Evolutionary conservation across 495 filamentous ascomycete species (phyloP), one percentile per base, ranked within the genome.

Genomic region (Emericellopsis terricola): DNA sequence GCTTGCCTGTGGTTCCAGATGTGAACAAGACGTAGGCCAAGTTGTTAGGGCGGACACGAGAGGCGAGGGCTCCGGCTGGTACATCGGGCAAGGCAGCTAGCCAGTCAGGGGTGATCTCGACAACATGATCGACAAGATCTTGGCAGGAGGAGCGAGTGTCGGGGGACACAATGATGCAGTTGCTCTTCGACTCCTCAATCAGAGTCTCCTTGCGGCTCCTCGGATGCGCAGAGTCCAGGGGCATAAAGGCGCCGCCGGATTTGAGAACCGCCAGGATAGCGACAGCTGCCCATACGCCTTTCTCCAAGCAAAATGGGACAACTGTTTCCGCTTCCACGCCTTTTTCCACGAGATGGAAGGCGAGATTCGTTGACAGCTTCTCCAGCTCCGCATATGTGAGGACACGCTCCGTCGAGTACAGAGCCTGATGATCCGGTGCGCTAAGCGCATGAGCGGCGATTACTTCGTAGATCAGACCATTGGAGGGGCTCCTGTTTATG

Each of bases 221-320:
- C 58, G 40, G 75, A 68, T 4, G n/a, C n/a, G n/a, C n/a, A n/a
- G n/a, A n/a, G n/a, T n/a, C n/a, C n/a, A 78, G 45, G 0, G 60
- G 64, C 0, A 71, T 57, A 37, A 68, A 68, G 1, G 56, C 65
- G n/a, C 60, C 69, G n/a, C 71, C 72, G 5, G 69, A 62, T 40
- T 64, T 67, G 7, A 65, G 49, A 19, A 75, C 56, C 4, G 63
- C 68, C 2, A 73, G 30, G 45, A 67, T 57, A 1, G 65, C 51
- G 8, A 75, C 55, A 19, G 71, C 45, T 2, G 60, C 56, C 56
- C 31, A 33, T 20, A 33, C 24, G 1, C 19, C 20, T 13, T 33
- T 33, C 9, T 33, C 18, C 31, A 33, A 20, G 17, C 31, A 33
- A 14, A 33, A 21, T 4, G 31, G 31, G n/a, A 33, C 31, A 4